Conservation (phyloP, 805 yeast species). For the Allodekkera sacchari region DNA sequence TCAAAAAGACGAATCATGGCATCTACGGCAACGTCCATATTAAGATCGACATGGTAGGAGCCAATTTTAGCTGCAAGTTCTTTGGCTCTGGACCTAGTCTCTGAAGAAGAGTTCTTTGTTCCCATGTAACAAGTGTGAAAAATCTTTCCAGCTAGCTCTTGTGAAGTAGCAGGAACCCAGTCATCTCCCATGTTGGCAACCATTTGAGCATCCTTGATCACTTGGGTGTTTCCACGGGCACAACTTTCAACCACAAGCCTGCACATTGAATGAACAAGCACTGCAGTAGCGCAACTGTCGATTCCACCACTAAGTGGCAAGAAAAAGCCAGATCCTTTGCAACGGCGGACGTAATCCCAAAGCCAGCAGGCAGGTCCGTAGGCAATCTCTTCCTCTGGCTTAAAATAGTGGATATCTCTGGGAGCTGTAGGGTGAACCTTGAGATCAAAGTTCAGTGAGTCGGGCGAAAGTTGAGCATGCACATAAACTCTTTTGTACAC, state of each 20-base stretch:
- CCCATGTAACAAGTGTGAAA: slow-evolving; percentile 97
- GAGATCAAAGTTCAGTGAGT: slow-evolving; percentile 51
- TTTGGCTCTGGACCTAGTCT: slow-evolving; percentile 78
- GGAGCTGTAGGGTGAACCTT: slow-evolving; percentile 48
- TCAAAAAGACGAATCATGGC: slow-evolving; percentile 73
- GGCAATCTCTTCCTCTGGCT: slow-evolving; percentile 95
- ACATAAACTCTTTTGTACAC: slow-evolving; percentile 50
- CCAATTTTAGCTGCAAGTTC: slow-evolving; percentile 71
- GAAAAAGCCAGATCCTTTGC: slow-evolving; percentile 85
- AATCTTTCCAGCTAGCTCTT: slow-evolving; percentile 63
- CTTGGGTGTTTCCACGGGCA: slow-evolving; percentile 61
- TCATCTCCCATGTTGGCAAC: slow-evolving; percentile 45
- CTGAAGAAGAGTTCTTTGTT: slow-evolving; percentile 81
- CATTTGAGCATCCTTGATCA: slow-evolving; percentile 63
- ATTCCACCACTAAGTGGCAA: slow-evolving; percentile 95
- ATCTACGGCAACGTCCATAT: slow-evolving; percentile 78
- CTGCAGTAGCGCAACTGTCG: slow-evolving; percentile 96
- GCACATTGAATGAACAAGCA: slow-evolving; percentile 92
- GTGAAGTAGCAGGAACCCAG: slow-evolving; percentile 68
- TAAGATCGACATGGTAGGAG: slow-evolving; percentile 82
- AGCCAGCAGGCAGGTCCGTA: slow-evolving; percentile 99
- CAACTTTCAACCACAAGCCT: slow-evolving; percentile 69
- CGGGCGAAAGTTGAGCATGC: slow-evolving; percentile 59
- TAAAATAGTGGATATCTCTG: slow-evolving; percentile 50
- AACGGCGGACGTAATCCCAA: slow-evolving; percentile 95